Conservation (phyloP, 148 eudicot species). For the Rhododendron henanense region DNA sequence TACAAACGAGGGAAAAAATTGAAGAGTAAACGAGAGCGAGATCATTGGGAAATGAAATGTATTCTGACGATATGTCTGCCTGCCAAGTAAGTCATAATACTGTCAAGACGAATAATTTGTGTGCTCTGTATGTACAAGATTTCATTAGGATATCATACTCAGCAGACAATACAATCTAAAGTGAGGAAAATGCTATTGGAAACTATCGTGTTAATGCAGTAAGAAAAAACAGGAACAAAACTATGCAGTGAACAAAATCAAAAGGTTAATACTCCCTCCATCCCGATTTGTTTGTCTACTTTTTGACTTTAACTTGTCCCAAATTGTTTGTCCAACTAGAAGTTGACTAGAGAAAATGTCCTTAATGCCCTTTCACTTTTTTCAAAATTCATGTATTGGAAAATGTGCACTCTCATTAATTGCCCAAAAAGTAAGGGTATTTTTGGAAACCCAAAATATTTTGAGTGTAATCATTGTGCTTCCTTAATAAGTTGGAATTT, state of each 20-base stretch:
- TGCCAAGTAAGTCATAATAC: not conserved
- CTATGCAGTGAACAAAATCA: not conserved
- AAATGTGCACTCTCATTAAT: too few species aligned
- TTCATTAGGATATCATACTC: not conserved
- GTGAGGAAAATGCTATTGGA: not conserved
- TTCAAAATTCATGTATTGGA: too few species aligned
- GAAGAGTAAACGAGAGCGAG: not conserved
- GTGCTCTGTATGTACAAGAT: not conserved
- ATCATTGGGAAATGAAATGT: not conserved
- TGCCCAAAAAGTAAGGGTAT: too few species aligned
- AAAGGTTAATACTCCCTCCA: too few species aligned
- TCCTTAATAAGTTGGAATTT: too few species aligned
- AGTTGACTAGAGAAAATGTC: too few species aligned
- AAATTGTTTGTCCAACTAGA: too few species aligned
- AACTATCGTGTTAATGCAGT: not conserved
- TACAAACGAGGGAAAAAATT: not conserved
- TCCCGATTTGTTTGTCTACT: too few species aligned
- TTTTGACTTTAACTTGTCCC: too few species aligned
- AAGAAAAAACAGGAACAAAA: not conserved
- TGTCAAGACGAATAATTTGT: not conserved
- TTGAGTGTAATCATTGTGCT: too few species aligned
- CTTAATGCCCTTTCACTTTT: too few species aligned
- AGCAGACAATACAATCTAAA: not conserved
- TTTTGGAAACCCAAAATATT: too few species aligned
- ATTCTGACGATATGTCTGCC: not conserved